Conservation (phyloP, 2,329 filamentous ascomycete genomes). For the Penicillium sp. region DNA sequence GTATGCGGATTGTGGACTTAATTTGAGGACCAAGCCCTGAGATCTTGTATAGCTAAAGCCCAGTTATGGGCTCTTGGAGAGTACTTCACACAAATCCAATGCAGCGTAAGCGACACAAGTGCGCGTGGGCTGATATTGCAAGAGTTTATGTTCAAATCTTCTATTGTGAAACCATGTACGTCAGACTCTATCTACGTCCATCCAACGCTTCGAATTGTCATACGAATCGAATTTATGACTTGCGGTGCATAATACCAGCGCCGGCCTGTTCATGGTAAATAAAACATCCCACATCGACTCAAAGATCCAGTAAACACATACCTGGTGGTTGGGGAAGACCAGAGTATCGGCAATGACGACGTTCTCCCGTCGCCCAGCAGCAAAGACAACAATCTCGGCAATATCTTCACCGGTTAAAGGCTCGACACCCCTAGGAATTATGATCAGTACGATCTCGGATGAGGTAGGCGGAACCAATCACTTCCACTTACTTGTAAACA, state of each 20-base stretch:
- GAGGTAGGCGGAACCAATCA: neutral
- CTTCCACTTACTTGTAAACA: slow-evolving; percentile 66
- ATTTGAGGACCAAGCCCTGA: no score
- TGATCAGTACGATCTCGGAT: neutral
- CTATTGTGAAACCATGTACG: slow-evolving; percentile 7
- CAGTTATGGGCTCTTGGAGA: no score
- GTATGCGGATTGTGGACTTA: no score
- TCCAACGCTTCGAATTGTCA: slow-evolving; percentile 1
- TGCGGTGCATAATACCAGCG: slow-evolving; percentile 26
- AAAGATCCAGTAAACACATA: slow-evolving; percentile 38
- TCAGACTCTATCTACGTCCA: slow-evolving; percentile 7
- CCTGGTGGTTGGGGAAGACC: slow-evolving; percentile 86
- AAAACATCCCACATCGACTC: neutral
- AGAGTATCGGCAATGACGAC: slow-evolving; percentile 85
- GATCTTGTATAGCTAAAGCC: no score
- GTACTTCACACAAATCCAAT: neutral
- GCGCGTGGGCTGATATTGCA: neutral
- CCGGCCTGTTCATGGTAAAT: slow-evolving; percentile 15
- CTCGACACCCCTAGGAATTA: slow-evolving; percentile 60
- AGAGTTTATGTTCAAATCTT: neutral
- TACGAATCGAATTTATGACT: slow-evolving; percentile 12
- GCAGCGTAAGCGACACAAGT: neutral
- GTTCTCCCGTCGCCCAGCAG: slow-evolving; percentile 78
- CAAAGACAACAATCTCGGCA: slow-evolving; percentile 83
- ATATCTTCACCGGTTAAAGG: slow-evolving; percentile 87